Conservation (phyloP, 2,329 filamentous ascomycete genomes). For the Tolypocladium amazonense region DNA sequence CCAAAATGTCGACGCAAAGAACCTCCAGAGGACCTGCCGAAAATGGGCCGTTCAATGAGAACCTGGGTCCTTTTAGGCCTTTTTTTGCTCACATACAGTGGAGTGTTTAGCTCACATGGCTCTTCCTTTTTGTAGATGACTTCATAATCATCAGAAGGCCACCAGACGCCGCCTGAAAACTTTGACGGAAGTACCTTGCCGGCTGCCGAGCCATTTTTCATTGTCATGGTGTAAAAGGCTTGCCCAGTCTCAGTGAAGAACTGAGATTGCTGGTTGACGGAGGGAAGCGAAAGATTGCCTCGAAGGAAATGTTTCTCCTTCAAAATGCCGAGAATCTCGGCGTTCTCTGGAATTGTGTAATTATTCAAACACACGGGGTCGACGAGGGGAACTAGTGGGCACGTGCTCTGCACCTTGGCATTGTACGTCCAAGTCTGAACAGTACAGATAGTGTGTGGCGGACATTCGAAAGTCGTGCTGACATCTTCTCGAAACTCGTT, state of each 20-base stretch:
- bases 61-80: background rate
- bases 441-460: background rate
- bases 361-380: background rate
- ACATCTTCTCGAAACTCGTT: background rate
- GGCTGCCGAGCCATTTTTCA: background rate
- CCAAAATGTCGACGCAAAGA: background rate
- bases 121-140: background rate
- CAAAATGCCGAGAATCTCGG: background rate
- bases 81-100: background rate
- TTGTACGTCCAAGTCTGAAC: background rate
- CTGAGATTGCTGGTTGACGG: background rate
- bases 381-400: background rate
- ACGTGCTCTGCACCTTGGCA: background rate
- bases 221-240: background rate
- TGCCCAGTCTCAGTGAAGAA: background rate
- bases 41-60: background rate
- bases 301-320: background rate
- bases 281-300: background rate
- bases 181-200: background rate
- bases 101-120: background rate
- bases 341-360: too few relatives aligned
- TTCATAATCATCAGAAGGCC: background rate
- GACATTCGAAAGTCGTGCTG: background rate
- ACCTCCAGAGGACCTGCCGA: background rate
- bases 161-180: background rate